phyloP scores from a whole-genome alignment of 257 asterid genomes.

The Ajuga chamaepitys region DNA sequence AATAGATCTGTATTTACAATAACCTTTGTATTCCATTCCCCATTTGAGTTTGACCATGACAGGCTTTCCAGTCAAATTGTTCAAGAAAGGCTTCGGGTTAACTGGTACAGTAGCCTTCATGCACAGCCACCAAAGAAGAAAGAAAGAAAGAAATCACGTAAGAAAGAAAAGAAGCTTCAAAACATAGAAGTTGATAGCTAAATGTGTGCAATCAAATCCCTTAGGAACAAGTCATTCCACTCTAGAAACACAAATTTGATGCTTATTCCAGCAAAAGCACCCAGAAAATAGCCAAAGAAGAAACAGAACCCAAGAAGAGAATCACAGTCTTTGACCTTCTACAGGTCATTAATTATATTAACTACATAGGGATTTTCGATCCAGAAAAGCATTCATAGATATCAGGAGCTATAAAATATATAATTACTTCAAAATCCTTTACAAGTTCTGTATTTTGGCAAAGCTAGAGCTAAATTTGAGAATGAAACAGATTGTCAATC shows the following conservation, averaged over 20 bases:
- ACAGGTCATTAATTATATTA: background rate
- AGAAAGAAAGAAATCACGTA: too few relatives aligned
- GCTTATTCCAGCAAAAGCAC: background rate
- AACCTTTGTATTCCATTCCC: constrained; percentile 99
- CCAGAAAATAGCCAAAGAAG: background rate
- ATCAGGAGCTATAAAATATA: too few relatives aligned
- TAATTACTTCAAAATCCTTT: too few relatives aligned
- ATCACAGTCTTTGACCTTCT: background rate
- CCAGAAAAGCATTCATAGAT: too few relatives aligned
- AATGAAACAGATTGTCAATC: too few relatives aligned
- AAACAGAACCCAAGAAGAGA: constrained; percentile 4
- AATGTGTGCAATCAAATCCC: background rate
- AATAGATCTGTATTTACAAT: background rate
- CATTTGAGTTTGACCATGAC: constrained; percentile 97
- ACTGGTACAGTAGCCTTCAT: constrained; percentile 95
- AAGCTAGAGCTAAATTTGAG: too few relatives aligned
- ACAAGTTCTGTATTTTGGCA: too few relatives aligned
- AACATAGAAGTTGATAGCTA: background rate
- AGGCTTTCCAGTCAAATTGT: constrained; percentile 91
- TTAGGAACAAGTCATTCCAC: background rate
- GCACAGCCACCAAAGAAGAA: background rate
- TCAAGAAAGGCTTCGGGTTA: constrained; percentile 96
- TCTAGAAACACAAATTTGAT: background rate
- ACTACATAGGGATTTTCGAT: background rate
- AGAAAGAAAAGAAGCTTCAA: too few relatives aligned